Percentiles rank a stretch among this genome's conserved stretches.
phyloP scores from a whole-genome alignment of 1,139 yeast genomes.

The Citeromyces siamensis region DNA sequence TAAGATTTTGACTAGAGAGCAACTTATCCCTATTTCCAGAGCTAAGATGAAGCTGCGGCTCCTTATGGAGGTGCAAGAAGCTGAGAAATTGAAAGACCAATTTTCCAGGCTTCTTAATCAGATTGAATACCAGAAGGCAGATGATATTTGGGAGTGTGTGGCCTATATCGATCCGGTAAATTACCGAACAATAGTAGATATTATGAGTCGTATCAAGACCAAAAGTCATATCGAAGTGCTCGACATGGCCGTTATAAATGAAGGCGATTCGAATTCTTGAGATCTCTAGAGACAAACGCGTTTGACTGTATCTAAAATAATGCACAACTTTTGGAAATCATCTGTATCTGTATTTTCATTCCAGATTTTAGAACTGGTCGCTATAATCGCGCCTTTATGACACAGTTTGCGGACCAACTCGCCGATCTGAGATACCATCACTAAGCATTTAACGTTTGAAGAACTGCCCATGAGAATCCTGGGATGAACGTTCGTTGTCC shows the following conservation, averaged over 20 bases:
- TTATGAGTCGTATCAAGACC: slow-evolving; percentile 35
- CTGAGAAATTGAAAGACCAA: slow-evolving; percentile 35
- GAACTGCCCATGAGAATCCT: slow-evolving; percentile 17
- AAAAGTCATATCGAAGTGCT: slow-evolving; percentile 71
- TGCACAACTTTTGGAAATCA: neutral
- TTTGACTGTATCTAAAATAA: neutral
- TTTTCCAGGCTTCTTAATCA: slow-evolving; percentile 19
- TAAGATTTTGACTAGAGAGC: slow-evolving; percentile 59
- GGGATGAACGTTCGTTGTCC: neutral
- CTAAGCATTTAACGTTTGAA: slow-evolving; percentile 18
- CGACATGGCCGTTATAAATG: slow-evolving; percentile 80
- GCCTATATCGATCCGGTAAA: slow-evolving; percentile 85
- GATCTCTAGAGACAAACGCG: neutral
- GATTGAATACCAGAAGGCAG: slow-evolving; percentile 10
- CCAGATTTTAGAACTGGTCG: slow-evolving; percentile 27
- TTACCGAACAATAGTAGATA: slow-evolving; percentile 56
- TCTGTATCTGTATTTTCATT: neutral
- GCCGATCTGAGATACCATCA: slow-evolving; percentile 22
- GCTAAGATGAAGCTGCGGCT: slow-evolving; percentile 86
- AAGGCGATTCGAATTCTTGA: slow-evolving; percentile 24
- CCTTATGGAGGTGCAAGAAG: slow-evolving; percentile 32
- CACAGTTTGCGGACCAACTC: slow-evolving; percentile 16
- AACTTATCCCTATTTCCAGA: slow-evolving; percentile 83
- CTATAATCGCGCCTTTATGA: slow-evolving; percentile 21
- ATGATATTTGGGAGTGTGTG: slow-evolving; percentile 41